Evolutionary conservation across 176 grass and related monocot species (phyloP).

Genomic region (Zizania latifolia): DNA sequence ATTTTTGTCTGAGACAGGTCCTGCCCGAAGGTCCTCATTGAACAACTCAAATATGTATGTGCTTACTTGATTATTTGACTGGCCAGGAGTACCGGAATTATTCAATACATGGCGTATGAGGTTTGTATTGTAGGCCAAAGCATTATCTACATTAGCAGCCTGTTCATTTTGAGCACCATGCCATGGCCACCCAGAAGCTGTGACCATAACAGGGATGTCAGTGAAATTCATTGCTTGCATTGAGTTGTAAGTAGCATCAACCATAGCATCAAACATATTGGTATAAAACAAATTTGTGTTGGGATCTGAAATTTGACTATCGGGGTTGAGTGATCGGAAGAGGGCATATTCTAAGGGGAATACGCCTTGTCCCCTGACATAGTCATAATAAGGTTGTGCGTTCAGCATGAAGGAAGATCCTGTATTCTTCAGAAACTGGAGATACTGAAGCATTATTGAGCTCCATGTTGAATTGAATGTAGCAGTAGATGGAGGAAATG

Average conservation of each 20-base stretch:
- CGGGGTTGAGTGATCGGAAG: constrained; percentile 63
- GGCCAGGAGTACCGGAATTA: constrained; percentile 80
- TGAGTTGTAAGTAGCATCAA: constrained; percentile 84
- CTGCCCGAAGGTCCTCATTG: constrained; percentile 68
- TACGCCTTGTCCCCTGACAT: constrained; percentile 68
- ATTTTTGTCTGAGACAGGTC: constrained; percentile 67
- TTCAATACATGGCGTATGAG: constrained; percentile 84
- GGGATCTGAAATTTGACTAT: constrained; percentile 78
- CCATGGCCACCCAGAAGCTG: constrained; percentile 90
- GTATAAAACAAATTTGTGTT: constrained; percentile 84
- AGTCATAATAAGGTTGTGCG: constrained; percentile 91
- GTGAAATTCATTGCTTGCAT: constrained; percentile 94
- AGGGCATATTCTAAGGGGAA: constrained; percentile 92
- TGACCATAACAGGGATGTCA: constrained; percentile 74
- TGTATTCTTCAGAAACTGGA: constrained; percentile 76
- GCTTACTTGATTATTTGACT: constrained; percentile 64
- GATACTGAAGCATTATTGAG: constrained; percentile 65
- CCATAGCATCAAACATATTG: constrained; percentile 96
- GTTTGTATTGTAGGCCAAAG: constrained; percentile 88
- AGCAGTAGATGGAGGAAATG: constrained; percentile 85
- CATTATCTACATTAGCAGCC: constrained; percentile 90
- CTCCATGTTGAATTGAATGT: constrained; percentile 93
- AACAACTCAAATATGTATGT: constrained; percentile 87
- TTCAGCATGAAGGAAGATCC: constrained; percentile 92
- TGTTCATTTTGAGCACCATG: constrained; percentile 65